Percentiles rank a stretch among this genome's conserved stretches.
These are phyloP conservation scores for Phaeotremella fagi DNA, from an alignment of 768 basidiomycete species.

Conservation along the genomic window DNA sequence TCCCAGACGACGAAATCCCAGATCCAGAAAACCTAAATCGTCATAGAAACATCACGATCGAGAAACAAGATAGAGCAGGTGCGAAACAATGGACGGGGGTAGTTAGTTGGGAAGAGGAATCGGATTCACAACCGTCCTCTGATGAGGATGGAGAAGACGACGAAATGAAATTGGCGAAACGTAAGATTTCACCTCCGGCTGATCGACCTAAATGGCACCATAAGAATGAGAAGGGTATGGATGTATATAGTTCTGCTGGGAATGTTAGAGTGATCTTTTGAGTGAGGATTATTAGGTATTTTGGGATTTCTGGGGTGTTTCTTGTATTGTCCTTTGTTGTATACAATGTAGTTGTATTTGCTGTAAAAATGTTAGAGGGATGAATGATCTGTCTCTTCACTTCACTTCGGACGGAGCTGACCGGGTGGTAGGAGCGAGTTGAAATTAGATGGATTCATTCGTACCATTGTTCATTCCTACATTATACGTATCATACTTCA, in stretches of 20 bases:
- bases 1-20: neutral
- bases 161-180: neutral
- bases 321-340: too few species aligned
- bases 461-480: too few species aligned
- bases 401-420: too few species aligned
- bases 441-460: too few species aligned
- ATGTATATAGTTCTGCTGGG: neutral
- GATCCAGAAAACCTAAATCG: neutral
- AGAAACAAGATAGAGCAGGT: neutral
- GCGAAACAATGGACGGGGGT: neutral
- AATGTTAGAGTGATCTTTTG: neutral
- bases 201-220: neutral
- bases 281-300: too few species aligned
- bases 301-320: too few species aligned
- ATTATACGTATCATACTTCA: too few species aligned
- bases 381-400: too few species aligned
- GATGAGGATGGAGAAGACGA: neutral
- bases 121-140: neutral
- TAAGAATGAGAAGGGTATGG: neutral
- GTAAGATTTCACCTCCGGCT: neutral
- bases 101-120: neutral
- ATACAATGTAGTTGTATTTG: too few species aligned
- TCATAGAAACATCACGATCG: neutral
- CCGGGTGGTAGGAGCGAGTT: too few species aligned
- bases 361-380: too few species aligned